Conservation (phyloP, 2,329 filamentous ascomycete genomes). For the Colletotrichum liriopes region DNA sequence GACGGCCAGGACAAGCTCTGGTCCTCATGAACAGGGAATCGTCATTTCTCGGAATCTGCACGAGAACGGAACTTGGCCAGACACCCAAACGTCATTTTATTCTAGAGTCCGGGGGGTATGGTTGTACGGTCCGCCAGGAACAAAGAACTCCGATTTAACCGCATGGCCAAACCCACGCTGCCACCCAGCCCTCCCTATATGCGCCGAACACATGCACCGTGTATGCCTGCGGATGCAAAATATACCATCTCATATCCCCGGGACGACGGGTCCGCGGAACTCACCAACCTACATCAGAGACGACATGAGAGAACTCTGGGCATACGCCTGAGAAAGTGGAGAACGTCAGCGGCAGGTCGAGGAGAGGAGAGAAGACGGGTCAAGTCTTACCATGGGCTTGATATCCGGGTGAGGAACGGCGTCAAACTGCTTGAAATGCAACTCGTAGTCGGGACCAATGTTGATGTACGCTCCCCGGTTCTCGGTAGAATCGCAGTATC, state of each 20-base stretch:
- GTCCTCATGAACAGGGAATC: conserved; percentile 54
- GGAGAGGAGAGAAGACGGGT: not conserved
- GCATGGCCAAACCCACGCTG: conserved; percentile 40
- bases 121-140: conserved; percentile 29
- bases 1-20: conserved; percentile 65
- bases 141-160: conserved; percentile 43
- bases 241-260: conserved; percentile 20
- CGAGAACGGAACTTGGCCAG: conserved; percentile 7
- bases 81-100: conserved; percentile 39
- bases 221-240: conserved; percentile 43
- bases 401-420: conserved; percentile 97
- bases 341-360: conserved; percentile 48
- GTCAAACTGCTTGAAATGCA: conserved; percentile 93
- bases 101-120: conserved; percentile 38
- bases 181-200: conserved; percentile 36
- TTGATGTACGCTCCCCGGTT: conserved; percentile 99
- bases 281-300: conserved; percentile 73
- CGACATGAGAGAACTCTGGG: conserved; percentile 85
- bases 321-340: conserved; percentile 76
- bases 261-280: conserved; percentile 6
- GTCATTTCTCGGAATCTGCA: conserved; percentile 3
- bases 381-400: conserved; percentile 82
- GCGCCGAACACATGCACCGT: conserved; percentile 41
- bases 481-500: conserved; percentile 97
- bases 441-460: conserved; percentile 91